Percentiles rank a stretch among this genome's conserved stretches.
phyloP scores from a whole-genome alignment of 306 rosid species.

The Geum urbanum region DNA sequence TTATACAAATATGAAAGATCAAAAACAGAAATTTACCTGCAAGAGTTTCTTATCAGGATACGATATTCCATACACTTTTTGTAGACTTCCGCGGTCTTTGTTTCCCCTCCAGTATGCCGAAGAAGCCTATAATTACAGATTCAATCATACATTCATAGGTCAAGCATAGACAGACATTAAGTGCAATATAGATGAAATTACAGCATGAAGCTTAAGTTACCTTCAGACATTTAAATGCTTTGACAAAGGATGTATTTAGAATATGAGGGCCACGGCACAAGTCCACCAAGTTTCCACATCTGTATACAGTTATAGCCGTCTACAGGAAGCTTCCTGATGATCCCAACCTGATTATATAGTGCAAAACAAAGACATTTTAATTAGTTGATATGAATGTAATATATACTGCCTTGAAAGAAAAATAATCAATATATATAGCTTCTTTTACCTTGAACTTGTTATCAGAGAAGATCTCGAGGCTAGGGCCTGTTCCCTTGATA shows the following conservation, averaged over 20 bases:
- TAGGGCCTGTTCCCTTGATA: constrained; percentile 72
- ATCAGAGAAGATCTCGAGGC: constrained; percentile 74
- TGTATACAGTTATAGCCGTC: constrained; percentile 86
- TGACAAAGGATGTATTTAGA: constrained; percentile 92
- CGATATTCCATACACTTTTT: constrained; percentile 92
- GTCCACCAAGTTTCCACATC: constrained; percentile 91
- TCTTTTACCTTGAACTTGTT: constrained; percentile 75
- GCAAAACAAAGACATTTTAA: neutral
- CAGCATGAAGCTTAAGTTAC: constrained; percentile 31
- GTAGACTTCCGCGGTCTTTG: constrained; percentile 85
- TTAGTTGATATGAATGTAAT: constrained; percentile 6
- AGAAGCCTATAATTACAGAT: constrained; percentile 66
- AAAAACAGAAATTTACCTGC: constrained; percentile 47
- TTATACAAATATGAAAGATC: neutral
- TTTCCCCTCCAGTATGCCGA: constrained; percentile 95
- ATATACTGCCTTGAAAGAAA: neutral
- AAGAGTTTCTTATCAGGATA: constrained; percentile 84
- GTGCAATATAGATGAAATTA: neutral
- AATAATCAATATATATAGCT: constrained; percentile 15
- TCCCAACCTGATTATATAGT: constrained; percentile 60
- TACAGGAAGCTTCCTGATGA: constrained; percentile 80
- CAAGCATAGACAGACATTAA: neutral
- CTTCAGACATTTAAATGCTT: constrained; percentile 81
- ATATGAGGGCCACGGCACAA: constrained; percentile 98
- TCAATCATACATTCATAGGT: constrained; percentile 28